Percentiles rank a stretch among this genome's conserved stretches.
phyloP scores from a whole-genome alignment of 139 green algal genomes.

The Micromonas pusilla region DNA sequence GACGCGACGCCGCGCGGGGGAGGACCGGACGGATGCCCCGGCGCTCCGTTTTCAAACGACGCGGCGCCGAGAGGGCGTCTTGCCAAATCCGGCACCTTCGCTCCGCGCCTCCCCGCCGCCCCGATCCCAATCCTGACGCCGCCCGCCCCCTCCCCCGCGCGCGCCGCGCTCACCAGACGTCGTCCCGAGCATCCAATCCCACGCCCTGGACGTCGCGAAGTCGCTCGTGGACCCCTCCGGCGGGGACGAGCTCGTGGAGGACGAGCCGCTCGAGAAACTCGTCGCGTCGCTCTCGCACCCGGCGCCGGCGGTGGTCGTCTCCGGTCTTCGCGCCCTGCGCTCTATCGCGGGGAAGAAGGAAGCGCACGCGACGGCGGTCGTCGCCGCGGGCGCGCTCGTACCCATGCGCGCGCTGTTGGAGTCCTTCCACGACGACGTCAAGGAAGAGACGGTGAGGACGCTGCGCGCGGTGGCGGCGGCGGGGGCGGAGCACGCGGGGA shows the following conservation, averaged over 20 bases:
- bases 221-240: background rate
- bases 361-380: background rate
- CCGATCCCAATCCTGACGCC: background rate
- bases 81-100: background rate
- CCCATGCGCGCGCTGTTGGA: background rate
- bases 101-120: too few species aligned
- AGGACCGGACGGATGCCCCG: too few species aligned
- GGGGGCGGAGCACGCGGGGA: background rate
- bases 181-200: background rate
- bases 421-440: background rate
- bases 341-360: background rate
- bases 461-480: background rate
- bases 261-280: background rate
- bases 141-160: too few species aligned
- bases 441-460: background rate
- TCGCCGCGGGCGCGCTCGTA: background rate
- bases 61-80: too few species aligned
- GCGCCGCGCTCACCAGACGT: background rate
- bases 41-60: too few species aligned
- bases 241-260: background rate
- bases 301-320: background rate
- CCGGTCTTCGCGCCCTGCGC: background rate
- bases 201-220: background rate
- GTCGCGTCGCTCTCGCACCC: background rate
- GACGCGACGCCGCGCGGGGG: too few species aligned